Base-by-base conservation (phyloP, 1,284 basidiomycete genomes). In the Rhodofomes roseus region DNA sequence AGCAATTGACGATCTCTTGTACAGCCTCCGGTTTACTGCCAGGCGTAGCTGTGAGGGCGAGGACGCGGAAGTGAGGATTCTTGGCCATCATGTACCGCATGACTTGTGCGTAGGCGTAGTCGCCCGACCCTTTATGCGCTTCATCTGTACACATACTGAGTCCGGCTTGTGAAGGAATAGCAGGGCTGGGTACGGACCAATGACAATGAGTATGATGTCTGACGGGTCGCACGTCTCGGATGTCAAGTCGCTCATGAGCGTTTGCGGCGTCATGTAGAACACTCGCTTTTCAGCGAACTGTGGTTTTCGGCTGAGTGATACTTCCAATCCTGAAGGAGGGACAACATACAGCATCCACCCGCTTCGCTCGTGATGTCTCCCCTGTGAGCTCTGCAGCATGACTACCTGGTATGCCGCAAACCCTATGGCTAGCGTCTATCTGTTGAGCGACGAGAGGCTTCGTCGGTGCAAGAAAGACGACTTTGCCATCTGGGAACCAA, bases 181-280 rank as follows among this genome's bases (percentile, higher is more conserved):
- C 25, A 6, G 16, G 48, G 29, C 37, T 27, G 34, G 1, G 29
- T 5, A 64, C 79, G 14, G 59, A 90, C 91, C 91, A 55, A 96
- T 80, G 23, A 96, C 93, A 18, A 96, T 73, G 52, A 95, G 84
- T 31, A 95, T 78, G 25, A 96, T 87, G 66, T 94, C 91, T 43
- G 79, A 74, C 0, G 90, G 82, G 70, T 98, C 92, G 66, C 93
- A 90, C 20, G 81, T 85, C 18, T 87, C 87, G 1, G 81, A 83
- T 7, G 76, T 77, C 27, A 99, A 77, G 71, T 99, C 97, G 66
- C 97, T 98, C 60, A 93, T 80, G 25, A 99, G 81, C 0, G 96
- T 98, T 71, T 99, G 97, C 0, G 97, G 96, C 0, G 97, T 99
- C 86, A 97, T 96, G 74, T 96, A 99, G 71, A 99, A 95, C 25